Conservation (phyloP, 345 rosid genomes). For the Rhodamnia argentea region DNA sequence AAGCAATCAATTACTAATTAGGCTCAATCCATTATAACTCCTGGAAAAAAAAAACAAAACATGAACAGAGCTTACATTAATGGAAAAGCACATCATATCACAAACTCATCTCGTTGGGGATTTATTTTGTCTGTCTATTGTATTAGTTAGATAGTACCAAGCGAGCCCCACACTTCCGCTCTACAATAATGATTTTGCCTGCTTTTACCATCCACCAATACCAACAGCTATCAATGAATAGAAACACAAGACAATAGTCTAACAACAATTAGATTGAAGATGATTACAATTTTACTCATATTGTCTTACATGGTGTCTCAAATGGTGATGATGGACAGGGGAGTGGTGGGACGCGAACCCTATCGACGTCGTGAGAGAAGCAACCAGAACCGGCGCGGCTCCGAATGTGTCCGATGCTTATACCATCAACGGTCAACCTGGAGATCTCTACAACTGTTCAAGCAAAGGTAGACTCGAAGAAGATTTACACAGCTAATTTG, state of each 20-base stretch:
- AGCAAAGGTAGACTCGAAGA: slow-evolving; percentile 37
- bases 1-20: too few species aligned
- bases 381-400: slow-evolving; percentile 61
- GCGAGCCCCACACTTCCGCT: not conserved
- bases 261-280: not conserved
- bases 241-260: not conserved
- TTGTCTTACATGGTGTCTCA: not conserved
- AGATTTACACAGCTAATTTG: not conserved
- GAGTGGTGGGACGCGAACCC: slow-evolving; percentile 98
- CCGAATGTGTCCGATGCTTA: slow-evolving; percentile 75
- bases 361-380: slow-evolving; percentile 55
- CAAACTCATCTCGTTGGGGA: not conserved
- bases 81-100: not conserved
- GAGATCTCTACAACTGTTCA: slow-evolving; percentile 87
- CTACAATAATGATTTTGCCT: not conserved
- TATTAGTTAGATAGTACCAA: not conserved
- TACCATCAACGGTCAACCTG: slow-evolving; percentile 92
- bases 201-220: not conserved
- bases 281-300: not conserved
- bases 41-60: too few species aligned
- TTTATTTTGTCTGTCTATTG: not conserved
- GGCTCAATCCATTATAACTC: not conserved
- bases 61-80: not conserved
- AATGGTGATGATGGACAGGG: slow-evolving; percentile 26
- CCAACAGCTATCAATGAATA: not conserved